Evolutionary conservation across 2,329 filamentous ascomycete species (phyloP), one percentile per base, ranked within the genome.

Genomic region (Epichloe aotearoae): DNA sequence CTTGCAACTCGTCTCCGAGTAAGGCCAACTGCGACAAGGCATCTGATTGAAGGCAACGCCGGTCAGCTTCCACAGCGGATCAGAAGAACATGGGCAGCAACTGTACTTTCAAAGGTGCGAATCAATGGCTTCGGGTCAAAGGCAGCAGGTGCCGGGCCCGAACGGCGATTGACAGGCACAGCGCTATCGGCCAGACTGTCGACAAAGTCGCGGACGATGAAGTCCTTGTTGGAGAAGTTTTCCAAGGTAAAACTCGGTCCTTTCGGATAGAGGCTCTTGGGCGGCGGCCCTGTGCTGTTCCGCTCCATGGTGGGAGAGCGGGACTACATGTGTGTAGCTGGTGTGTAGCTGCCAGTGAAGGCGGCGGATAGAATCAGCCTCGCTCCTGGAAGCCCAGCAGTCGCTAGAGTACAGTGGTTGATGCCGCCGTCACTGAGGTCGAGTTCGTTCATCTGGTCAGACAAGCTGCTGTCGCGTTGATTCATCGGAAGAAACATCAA

Each of bases 71-170:
- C 10, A 47, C 41, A 20, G 38, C 12, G 6, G 15, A 4, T 7
- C 15, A 6, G 14, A 38, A n/a, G 5, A 42, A 19, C 5, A n/a
- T 34, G 3, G 30, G 37, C 19, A 26, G 15, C 23, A 41, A 53
- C 69, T 30, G 56, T 71, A 82, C 79, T 82, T 64, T 98, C 93
- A 66, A 98, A 98, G 1, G 88, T 90, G 53, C 93, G 83, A 61
- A 98, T 98, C 59, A 98, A 74, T 34, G 93, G 94, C 69, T 98
- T 98, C 0, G 93, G 89, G 62, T 98, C 93, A 70, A 98, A 98
- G 4, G 75, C 71, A 52, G 76, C 70, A 54, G 76, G 75, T 63
- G 72, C 73, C 56, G 79, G 76, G 7, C 79, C 82, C 14, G 90
- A 96, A 53, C 87, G 84, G 50, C 93, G 86, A 62, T 83, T 86